Evolutionary conservation across 352 stramenopile genomes (phyloP).

Genomic region (Pythium brachiatum): DNA sequence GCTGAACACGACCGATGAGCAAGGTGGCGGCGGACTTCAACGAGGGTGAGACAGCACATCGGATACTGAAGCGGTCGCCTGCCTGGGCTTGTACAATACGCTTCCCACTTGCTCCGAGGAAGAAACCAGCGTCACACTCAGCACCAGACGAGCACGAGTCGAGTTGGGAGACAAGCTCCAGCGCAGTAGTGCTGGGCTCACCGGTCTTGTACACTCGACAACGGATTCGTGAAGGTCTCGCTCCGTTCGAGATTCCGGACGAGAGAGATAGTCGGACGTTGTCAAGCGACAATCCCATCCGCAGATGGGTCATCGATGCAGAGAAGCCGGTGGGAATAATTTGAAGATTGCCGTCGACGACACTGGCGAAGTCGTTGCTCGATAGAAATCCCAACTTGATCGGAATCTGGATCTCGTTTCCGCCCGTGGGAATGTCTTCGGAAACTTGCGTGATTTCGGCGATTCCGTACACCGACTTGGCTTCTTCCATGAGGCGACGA

Average conservation of each 20-base stretch:
- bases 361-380: background rate
- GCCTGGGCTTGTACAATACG: conserved; percentile 29
- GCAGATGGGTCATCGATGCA: background rate
- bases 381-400: conserved; percentile 1
- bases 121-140: conserved; percentile 43
- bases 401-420: conserved; percentile 6
- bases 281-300: conserved; percentile 10
- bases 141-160: conserved; percentile 34
- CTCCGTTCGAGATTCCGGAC: background rate
- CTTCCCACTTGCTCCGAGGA: conserved; percentile 41
- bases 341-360: background rate
- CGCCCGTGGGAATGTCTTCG: background rate
- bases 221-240: conserved; percentile 2
- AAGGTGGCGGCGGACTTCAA: conserved; percentile 9
- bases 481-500: conserved; percentile 4
- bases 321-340: background rate
- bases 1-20: conserved; percentile 42
- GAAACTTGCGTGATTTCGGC: background rate
- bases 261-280: conserved; percentile 1
- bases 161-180: conserved; percentile 37
- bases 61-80: conserved; percentile 39
- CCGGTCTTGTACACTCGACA: conserved; percentile 17
- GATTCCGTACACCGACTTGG: conserved; percentile 1
- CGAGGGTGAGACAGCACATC: conserved; percentile 30
- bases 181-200: conserved; percentile 8